These are phyloP conservation scores for Leishmania guyanensis DNA, from an alignment of 208 protist genomes.

Conservation along the genomic window DNA sequence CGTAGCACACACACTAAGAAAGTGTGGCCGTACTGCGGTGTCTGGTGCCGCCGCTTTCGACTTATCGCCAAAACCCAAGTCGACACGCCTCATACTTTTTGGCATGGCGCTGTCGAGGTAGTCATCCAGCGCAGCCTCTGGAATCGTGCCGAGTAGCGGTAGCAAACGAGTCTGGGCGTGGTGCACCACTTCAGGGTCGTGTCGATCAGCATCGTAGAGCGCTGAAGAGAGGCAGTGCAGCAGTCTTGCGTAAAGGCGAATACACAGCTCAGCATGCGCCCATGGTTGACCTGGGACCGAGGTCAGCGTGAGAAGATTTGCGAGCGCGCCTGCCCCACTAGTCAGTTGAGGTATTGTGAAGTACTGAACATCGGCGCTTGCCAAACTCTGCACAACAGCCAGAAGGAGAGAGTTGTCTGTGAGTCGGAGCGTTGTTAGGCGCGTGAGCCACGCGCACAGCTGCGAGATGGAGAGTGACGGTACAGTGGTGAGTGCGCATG, in stretches of 20 bases:
- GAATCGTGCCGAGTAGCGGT: slow-evolving; percentile 27
- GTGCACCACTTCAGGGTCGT: slow-evolving; percentile 5
- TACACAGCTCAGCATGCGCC: slow-evolving; percentile 21
- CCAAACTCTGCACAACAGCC: slow-evolving; percentile 29
- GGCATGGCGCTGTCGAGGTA: slow-evolving; percentile 5
- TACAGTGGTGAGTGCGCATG: slow-evolving; percentile 12
- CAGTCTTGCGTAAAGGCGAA: slow-evolving; percentile 12
- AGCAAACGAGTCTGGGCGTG: slow-evolving; percentile 16
- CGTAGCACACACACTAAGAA: background rate
- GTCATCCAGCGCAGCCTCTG: slow-evolving; percentile 27
- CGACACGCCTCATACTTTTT: background rate
- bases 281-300: slow-evolving; percentile 4
- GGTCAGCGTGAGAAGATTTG: background rate
- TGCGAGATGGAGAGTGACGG: slow-evolving; percentile 45
- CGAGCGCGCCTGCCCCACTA: slow-evolving; percentile 27
- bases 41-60: background rate
- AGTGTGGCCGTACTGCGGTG: background rate
- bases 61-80: background rate
- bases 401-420: slow-evolving; percentile 37
- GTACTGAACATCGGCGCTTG: background rate
- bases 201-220: slow-evolving; percentile 17
- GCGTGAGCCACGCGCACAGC: slow-evolving; percentile 55
- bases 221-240: slow-evolving; percentile 8
- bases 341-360: slow-evolving; percentile 43
- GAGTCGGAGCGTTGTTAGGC: slow-evolving; percentile 38